These are phyloP conservation scores for Dipteronia dyeriana DNA, from an alignment of 345 rosid genomes.

Conservation along the genomic window DNA sequence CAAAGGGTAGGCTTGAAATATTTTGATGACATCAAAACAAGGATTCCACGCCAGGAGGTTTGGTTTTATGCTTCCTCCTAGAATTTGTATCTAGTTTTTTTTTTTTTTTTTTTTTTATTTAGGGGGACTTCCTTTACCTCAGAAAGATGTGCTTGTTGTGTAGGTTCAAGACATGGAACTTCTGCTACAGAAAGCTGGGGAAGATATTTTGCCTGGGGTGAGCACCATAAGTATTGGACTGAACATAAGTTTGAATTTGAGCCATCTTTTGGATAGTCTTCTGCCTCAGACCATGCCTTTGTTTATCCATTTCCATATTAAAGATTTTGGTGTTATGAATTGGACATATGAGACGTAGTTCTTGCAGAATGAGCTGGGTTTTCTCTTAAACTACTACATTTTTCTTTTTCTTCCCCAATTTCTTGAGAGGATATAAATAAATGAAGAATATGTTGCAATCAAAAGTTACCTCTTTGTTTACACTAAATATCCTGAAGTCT, in stretches of 20 bases:
- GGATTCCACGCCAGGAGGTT: conserved; percentile 93
- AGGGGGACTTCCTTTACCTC: conserved; percentile 8
- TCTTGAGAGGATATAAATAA: no score
- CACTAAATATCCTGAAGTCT: no score
- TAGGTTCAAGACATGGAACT: conserved; percentile 88
- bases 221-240: conserved; percentile 28
- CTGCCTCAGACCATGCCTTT: not conserved
- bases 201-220: conserved; percentile 81
- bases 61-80: conserved; percentile 23
- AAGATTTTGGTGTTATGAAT: conserved; percentile 1
- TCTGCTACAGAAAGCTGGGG: conserved; percentile 69
- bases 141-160: conserved; percentile 18
- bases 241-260: conserved; percentile 1
- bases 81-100: not conserved
- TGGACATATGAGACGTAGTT: not conserved
- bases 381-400: no score
- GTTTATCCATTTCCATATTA: not conserved
- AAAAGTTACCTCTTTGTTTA: no score
- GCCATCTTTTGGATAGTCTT: not conserved
- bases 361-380: not conserved
- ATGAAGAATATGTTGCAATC: no score
- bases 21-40: conserved; percentile 78
- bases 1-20: conserved; percentile 90
- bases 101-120: no score
- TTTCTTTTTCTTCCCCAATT: no score